These are phyloP conservation scores for Zasmidium cellare DNA, from an alignment of 2,329 filamentous ascomycete genomes.

Conservation along the genomic window DNA sequence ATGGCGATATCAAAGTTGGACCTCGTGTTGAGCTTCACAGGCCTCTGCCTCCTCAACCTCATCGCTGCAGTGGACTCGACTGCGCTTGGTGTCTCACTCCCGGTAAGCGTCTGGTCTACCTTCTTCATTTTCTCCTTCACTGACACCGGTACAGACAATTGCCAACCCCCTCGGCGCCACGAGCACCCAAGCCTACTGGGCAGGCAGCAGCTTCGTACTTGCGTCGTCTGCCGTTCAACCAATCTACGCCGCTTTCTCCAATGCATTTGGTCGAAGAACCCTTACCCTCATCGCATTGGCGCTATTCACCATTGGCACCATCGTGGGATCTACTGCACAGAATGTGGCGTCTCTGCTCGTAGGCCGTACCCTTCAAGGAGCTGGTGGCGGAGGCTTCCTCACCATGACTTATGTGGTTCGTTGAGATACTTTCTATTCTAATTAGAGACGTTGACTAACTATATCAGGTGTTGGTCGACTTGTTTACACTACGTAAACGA, in stretches of 20 bases:
- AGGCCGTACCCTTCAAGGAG: conserved; percentile 40
- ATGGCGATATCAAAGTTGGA: too few species aligned
- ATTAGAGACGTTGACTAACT: too few species aligned
- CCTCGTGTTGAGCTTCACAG: conserved; percentile 11
- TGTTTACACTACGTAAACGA: conserved; percentile 18
- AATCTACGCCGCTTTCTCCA: conserved; percentile 40
- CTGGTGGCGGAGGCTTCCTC: conserved; percentile 45
- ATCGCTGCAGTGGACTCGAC: conserved; percentile 8
- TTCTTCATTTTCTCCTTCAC: neutral
- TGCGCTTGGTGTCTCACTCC: conserved; percentile 4
- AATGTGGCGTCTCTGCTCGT: conserved; percentile 39
- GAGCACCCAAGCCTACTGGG: conserved; percentile 42
- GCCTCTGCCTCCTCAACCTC: conserved; percentile 3
- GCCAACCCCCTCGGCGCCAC: conserved; percentile 7
- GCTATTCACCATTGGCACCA: conserved; percentile 39
- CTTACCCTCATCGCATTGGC: conserved; percentile 37
- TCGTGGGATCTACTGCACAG: conserved; percentile 39
- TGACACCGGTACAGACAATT: conserved; percentile 5
- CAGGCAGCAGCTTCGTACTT: conserved; percentile 41
- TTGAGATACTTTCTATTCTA: too few species aligned
- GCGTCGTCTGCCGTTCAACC: conserved; percentile 44
- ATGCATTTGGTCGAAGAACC: conserved; percentile 42
- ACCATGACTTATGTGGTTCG: conserved; percentile 44
- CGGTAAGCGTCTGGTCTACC: neutral
- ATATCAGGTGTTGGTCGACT: too few species aligned